Evolutionary conservation across 805 yeast genomes (phyloP), one percentile per base, ranked within the genome.

Genomic region (Candida germanica): DNA sequence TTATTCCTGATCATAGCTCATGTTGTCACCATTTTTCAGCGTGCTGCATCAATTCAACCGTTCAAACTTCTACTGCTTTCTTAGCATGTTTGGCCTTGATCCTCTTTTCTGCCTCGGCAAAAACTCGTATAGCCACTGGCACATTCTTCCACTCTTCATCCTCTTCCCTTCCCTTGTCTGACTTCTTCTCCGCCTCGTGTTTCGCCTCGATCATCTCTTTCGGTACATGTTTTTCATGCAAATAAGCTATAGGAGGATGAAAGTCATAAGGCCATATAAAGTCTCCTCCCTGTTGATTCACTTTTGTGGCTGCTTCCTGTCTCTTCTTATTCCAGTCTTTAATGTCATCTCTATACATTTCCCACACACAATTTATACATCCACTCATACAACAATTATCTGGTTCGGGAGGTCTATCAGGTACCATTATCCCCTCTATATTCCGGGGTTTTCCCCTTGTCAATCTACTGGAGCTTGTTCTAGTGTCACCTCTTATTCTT

Each of bases 311-410:
- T 0, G 96, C 96, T 38, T 68, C 56, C 25, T 59, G 61, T 13
- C 95, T 66, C 50, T 68, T 60, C 1, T 44, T 54, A 50, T 79
- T 77, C 96, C 96, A 93, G 22, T 87, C 87, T 44, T 78, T 80
- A 33, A 89, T 51, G 55, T 93, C 98, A 35, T 91, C 97, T 46
- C 83, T 81, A 56, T 78, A 91, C 36, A 86, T 64, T 50, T 89
- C 96, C 98, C 98, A 93, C 2, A 91, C 98, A 59, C 98, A 91
- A 59, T 91, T 88, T 20, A 87, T 80, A 59, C 98, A 91, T 1
- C 98, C 98, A 39, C 93, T 81, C 95, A 88, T 88, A 59, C 98
- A 91, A 58, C 98, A 91, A 58, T 91, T 88, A 49, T 89, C 95
- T 1, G 98, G 98, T 48, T 87, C 96, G 4, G 63, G 66, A 0